Conservation (phyloP, 352 stramenopile species). For the Elongisporangium prolatum region DNA sequence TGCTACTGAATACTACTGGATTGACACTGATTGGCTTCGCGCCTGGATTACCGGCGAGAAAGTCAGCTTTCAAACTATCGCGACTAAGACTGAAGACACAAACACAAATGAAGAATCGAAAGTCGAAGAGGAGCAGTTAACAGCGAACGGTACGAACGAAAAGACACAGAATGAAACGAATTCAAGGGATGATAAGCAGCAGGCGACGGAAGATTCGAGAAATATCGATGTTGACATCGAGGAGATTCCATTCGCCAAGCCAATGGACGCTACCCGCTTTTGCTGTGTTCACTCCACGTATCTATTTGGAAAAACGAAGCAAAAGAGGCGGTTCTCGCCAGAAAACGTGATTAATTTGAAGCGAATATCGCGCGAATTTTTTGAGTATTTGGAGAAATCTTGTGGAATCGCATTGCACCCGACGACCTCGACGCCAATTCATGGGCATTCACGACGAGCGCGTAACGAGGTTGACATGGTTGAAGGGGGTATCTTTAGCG, state of each 20-base stretch:
- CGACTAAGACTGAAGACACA: slow-evolving; percentile 3
- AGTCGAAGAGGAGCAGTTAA: slow-evolving; percentile 12
- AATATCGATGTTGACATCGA: slow-evolving; percentile 11
- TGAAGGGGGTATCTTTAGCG: not conserved
- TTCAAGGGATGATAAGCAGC: not conserved
- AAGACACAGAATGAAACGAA: slow-evolving; percentile 5
- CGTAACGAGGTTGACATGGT: slow-evolving; percentile 6
- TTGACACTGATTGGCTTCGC: slow-evolving; percentile 59
- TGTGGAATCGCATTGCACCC: slow-evolving; percentile 17
- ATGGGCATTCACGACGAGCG: slow-evolving; percentile 1
- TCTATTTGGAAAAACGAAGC: not conserved
- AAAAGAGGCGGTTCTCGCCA: slow-evolving; percentile 36
- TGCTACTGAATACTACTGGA: slow-evolving; percentile 50
- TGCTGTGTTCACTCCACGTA: slow-evolving; percentile 42
- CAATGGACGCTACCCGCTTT: slow-evolving; percentile 40
- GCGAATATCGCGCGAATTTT: slow-evolving; percentile 48
- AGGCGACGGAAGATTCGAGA: not conserved
- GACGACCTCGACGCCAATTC: slow-evolving; percentile 5
- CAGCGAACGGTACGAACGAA: slow-evolving; percentile 6
- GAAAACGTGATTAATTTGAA: slow-evolving; percentile 52
- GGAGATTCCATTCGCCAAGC: slow-evolving; percentile 47
- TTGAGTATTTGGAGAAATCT: slow-evolving; percentile 33
- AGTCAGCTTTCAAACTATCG: not conserved
- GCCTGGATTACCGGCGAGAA: slow-evolving; percentile 66
- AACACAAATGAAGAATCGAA: slow-evolving; percentile 13